These are phyloP conservation scores for Parmelia sp. DNA, from an alignment of 495 filamentous ascomycete species.

Conservation along the genomic window DNA sequence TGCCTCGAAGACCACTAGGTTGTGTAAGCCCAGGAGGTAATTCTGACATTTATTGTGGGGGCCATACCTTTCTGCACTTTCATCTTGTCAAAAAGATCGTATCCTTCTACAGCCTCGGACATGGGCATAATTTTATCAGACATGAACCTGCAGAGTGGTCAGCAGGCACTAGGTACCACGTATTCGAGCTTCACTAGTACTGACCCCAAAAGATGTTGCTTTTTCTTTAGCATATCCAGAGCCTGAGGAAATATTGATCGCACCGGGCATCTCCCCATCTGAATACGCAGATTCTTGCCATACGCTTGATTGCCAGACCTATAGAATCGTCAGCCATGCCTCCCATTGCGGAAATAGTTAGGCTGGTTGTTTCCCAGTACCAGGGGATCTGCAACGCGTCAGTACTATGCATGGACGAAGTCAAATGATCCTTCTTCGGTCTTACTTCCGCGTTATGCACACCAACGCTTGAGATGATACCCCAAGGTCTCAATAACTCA, in stretches of 20 bases:
- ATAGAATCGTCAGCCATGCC: not conserved
- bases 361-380: slow-evolving; percentile 8
- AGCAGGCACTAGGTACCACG: slow-evolving; percentile 23
- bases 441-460: slow-evolving; percentile 83
- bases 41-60: not conserved
- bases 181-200: slow-evolving; percentile 28
- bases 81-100: slow-evolving; percentile 88
- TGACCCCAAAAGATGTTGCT: slow-evolving; percentile 75
- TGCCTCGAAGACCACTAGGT: slow-evolving; percentile 49
- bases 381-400: slow-evolving; percentile 62
- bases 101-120: slow-evolving; percentile 74
- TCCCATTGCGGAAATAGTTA: not conserved
- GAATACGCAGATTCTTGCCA: slow-evolving; percentile 80
- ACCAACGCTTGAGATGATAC: slow-evolving; percentile 75
- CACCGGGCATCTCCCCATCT: slow-evolving; percentile 93
- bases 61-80: slow-evolving; percentile 74
- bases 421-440: slow-evolving; percentile 1
- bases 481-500: slow-evolving; percentile 78
- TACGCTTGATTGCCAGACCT: slow-evolving; percentile 72
- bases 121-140: slow-evolving; percentile 89
- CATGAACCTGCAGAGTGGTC: slow-evolving; percentile 65
- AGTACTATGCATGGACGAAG: slow-evolving; percentile 19
- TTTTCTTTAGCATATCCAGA: slow-evolving; percentile 69
- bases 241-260: slow-evolving; percentile 75
- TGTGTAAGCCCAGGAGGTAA: slow-evolving; percentile 8